Percentiles rank a stretch among this genome's conserved stretches.
These are phyloP conservation scores for Blepharisma stoltei DNA, from an alignment of 73 alveolate species.

Conservation along the genomic window DNA sequence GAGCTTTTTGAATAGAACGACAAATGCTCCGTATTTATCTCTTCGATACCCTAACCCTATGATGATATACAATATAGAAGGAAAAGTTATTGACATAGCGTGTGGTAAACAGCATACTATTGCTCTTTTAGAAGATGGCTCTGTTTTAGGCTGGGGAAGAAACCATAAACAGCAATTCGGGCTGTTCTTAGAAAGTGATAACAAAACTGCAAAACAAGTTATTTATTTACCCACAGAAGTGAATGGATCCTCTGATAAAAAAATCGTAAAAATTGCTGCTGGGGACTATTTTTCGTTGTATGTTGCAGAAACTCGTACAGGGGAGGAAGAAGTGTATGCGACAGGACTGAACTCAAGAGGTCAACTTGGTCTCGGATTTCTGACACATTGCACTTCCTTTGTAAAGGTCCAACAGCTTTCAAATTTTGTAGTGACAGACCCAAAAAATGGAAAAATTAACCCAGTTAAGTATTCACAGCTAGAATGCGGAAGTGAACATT, in stretches of 20 bases:
- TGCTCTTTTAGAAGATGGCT: conserved; percentile 64
- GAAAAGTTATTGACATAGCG: conserved; percentile 50
- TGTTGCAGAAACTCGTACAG: conserved; percentile 46
- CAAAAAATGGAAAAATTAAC: conserved; percentile 39
- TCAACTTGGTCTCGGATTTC: conserved; percentile 70
- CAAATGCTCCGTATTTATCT: conserved; percentile 71
- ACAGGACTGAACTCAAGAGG: conserved; percentile 81
- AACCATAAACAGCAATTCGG: conserved; percentile 65
- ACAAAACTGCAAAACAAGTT: conserved; percentile 57
- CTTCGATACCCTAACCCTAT: conserved; percentile 62
- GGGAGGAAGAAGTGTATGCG: conserved; percentile 56
- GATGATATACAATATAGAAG: conserved; percentile 43
- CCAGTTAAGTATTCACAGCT: conserved; percentile 51
- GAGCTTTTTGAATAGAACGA: conserved; percentile 52
- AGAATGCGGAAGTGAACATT: conserved; percentile 73
- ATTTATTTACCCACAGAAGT: conserved; percentile 56
- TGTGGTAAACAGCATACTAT: conserved; percentile 71
- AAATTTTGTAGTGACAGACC: conserved; percentile 50
- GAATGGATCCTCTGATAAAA: conserved; percentile 45
- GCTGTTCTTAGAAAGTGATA: conserved; percentile 49
- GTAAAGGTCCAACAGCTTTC: conserved; percentile 63
- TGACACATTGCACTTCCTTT: conserved; percentile 62
- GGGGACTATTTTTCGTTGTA: conserved; percentile 74
- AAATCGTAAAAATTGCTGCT: conserved; percentile 61
- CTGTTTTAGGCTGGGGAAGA: conserved; percentile 80